Conservation (phyloP, 352 stramenopile genomes). For the Aphanomyces invadans region DNA sequence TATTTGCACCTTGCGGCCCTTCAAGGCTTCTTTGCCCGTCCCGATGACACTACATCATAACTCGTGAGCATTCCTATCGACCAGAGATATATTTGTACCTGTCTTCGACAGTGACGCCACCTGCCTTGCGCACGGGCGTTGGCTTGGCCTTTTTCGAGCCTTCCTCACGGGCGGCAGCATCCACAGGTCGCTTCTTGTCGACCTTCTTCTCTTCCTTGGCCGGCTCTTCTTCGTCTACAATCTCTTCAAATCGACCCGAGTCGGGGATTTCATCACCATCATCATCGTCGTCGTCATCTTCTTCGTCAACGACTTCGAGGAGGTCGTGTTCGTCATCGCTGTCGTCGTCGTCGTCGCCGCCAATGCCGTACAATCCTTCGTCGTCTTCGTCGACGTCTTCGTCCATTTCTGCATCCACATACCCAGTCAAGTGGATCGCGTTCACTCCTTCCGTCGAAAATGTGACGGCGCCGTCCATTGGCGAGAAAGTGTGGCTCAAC, state of each 20-base stretch:
- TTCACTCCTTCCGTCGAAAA: constrained; percentile 68
- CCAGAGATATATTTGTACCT: constrained; percentile 31
- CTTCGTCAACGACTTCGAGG: constrained; percentile 38
- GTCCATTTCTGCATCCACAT: constrained; percentile 56
- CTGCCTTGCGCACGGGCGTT: constrained; percentile 41
- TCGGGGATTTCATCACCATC: constrained; percentile 37
- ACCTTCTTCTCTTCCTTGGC: constrained; percentile 47
- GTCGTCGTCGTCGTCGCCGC: constrained; percentile 29
- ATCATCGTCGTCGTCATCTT: constrained; percentile 35
- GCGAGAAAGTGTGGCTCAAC: constrained; percentile 68
- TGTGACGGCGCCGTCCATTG: constrained; percentile 57
- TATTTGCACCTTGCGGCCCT: constrained; percentile 71
- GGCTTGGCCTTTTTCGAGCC: constrained; percentile 74
- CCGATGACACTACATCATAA: constrained; percentile 42
- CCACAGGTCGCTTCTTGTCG: constrained; percentile 59
- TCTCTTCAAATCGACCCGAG: constrained; percentile 62
- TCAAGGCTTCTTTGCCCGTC: constrained; percentile 50
- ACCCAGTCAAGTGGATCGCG: constrained; percentile 69
- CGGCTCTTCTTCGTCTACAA: constrained; percentile 63
- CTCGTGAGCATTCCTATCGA: not conserved
- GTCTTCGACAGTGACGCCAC: constrained; percentile 77
- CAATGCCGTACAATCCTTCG: constrained; percentile 24
- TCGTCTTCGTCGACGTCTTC: constrained; percentile 61
- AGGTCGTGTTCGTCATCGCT: constrained; percentile 38
- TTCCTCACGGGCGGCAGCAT: constrained; percentile 44